Base-by-base conservation (phyloP, 305 asterid species). In the Ajuga reptans region DNA sequence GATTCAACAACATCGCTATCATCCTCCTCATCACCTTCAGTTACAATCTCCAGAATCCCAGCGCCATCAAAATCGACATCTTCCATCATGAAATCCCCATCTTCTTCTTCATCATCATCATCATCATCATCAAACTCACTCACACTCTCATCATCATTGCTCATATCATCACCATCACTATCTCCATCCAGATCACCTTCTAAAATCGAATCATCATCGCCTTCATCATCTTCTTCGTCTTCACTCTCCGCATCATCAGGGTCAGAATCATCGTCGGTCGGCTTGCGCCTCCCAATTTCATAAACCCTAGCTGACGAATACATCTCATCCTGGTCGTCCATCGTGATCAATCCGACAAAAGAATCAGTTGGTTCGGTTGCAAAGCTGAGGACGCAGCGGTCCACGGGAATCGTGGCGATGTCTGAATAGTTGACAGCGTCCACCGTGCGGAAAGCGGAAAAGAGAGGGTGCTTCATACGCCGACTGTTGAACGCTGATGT, bases 311-410 rank as follows among this genome's bases (percentile, higher is more conserved):
- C 98, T 11, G 98, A 91, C 52, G 99, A 87, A 75, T 82, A 89
- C 99, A 94, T 94, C 80, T 91, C 96, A 49, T 89, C 97, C 76
- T 89, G 98, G 75, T 91, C 99, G 16, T 94, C 98, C 98, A 94
- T 84, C 1, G 96, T 85, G 49, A 94, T 81, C 70, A 94, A 65
- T 31, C 99, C 99, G 74, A 94, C 93, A 68, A 94, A 89, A 9
- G 99, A 94, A 84, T 94, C 96, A 1, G 99, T 91, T 4, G 94
- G 96, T 68, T 94, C 99, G 0, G 91, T 83, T 0, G 96, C 95
- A 77, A 94, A 91, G 79, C 89, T 95, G 6, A 94, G 98, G 62
- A 94, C 98, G 21, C 97, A 89, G 2, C 99, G 98, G 73, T 94
- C 99, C 1, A 91, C 89, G 0, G 96, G 95, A 71, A 82, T 85